Evolutionary conservation across 148 eudicot species (phyloP).

Genomic region (Persicaria maculosa): DNA sequence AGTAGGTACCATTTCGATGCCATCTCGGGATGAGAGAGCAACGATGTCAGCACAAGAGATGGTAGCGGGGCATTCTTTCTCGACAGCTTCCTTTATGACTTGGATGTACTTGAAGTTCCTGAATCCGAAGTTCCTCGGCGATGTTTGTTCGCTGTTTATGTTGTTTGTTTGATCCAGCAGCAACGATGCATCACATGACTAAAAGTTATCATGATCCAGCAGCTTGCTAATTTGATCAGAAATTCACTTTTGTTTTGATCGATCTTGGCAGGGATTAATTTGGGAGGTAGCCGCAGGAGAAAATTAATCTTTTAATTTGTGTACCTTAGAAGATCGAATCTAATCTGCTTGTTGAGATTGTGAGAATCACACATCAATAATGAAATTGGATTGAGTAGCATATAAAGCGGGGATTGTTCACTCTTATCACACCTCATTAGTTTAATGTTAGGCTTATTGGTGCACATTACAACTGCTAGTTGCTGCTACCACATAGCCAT

Average conservation of each 20-base stretch:
- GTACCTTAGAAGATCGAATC: too few relatives aligned
- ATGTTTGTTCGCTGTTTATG: slow-evolving; percentile 38
- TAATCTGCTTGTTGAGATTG: too few relatives aligned
- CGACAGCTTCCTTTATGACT: slow-evolving; percentile 59
- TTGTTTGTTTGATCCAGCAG: slow-evolving; percentile 28
- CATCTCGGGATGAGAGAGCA: slow-evolving; percentile 79
- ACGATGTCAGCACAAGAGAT: slow-evolving; percentile 90
- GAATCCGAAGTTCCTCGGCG: slow-evolving; percentile 57
- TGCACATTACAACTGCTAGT: too few relatives aligned
- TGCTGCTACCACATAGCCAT: neutral
- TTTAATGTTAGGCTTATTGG: too few relatives aligned
- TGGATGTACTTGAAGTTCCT: slow-evolving; percentile 74
- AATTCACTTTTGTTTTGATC: too few relatives aligned
- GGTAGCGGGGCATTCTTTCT: slow-evolving; percentile 52
- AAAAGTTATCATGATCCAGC: neutral
- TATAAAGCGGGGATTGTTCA: neutral
- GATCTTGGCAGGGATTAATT: too few relatives aligned
- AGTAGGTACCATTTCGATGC: slow-evolving; percentile 39
- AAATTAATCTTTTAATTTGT: too few relatives aligned
- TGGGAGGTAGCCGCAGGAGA: too few relatives aligned
- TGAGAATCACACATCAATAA: too few relatives aligned
- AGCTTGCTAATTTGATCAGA: neutral
- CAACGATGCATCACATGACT: slow-evolving; percentile 88
- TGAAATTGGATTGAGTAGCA: neutral
- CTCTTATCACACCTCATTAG: too few relatives aligned